Conservation (phyloP, 1,139 yeast genomes). For the Debaryomyces fabryi region DNA sequence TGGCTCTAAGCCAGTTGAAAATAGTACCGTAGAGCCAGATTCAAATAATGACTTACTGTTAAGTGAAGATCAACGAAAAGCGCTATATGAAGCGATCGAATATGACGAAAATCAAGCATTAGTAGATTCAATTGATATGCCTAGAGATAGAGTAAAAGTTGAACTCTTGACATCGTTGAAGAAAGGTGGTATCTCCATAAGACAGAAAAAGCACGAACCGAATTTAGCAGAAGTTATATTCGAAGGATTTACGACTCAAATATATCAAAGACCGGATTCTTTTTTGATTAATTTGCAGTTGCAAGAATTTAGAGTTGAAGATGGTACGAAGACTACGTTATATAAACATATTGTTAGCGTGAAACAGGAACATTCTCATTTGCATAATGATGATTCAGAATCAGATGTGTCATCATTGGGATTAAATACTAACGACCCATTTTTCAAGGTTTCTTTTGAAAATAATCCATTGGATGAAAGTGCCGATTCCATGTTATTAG, state of each 20-base stretch:
- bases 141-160: constrained; percentile 70
- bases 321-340: constrained; percentile 73
- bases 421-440: constrained; percentile 51
- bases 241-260: constrained; percentile 77
- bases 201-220: constrained; percentile 34
- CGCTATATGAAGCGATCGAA: constrained; percentile 90
- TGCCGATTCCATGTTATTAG: constrained; percentile 77
- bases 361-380: constrained; percentile 53
- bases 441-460: constrained; percentile 83
- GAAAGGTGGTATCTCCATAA: constrained; percentile 76
- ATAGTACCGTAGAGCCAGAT: constrained; percentile 10
- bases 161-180: constrained; percentile 70
- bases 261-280: constrained; percentile 81
- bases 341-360: constrained; percentile 90
- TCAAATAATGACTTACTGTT: constrained; percentile 40
- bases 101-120: constrained; percentile 71
- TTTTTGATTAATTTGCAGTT: constrained; percentile 70
- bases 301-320: constrained; percentile 83
- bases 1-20: constrained; percentile 19
- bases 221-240: constrained; percentile 78
- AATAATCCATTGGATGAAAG: constrained; percentile 79
- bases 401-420: constrained; percentile 11
- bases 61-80: constrained; percentile 71
- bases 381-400: constrained; percentile 19
- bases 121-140: constrained; percentile 60